Evolutionary conservation across 495 filamentous ascomycete genomes (phyloP).

Genomic region (Daldinia caldariorum): DNA sequence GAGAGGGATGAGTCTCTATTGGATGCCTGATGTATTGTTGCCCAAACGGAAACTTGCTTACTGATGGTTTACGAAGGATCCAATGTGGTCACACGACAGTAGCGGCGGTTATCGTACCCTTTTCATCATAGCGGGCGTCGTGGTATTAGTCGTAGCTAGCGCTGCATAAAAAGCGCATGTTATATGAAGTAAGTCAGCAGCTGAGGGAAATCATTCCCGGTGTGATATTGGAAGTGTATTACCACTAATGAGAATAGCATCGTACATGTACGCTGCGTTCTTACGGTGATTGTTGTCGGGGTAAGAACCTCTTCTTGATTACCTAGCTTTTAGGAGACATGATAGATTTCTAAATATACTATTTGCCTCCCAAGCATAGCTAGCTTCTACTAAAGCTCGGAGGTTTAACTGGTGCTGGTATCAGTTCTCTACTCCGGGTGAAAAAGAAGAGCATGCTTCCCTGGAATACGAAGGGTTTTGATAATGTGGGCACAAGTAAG

Average conservation of each 20-base stretch:
- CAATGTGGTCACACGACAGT: constrained; percentile 38
- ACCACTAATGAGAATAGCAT: constrained; percentile 17
- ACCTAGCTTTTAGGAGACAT: neutral
- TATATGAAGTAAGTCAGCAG: constrained; percentile 22
- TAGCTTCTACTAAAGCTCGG: neutral
- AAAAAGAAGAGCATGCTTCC: neutral
- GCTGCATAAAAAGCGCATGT: constrained; percentile 18
- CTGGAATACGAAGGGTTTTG: too few relatives aligned
- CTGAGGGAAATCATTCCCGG: constrained; percentile 5
- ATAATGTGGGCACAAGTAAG: too few relatives aligned
- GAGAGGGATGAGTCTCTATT: constrained; percentile 55
- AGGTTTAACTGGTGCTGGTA: neutral
- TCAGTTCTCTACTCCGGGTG: neutral
- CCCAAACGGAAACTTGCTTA: constrained; percentile 6
- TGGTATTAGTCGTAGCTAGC: constrained; percentile 23
- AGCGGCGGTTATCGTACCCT: constrained; percentile 37
- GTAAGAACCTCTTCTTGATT: neutral
- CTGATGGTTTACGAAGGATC: constrained; percentile 21
- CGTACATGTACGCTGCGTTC: neutral
- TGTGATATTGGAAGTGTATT: neutral
- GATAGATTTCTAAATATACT: neutral
- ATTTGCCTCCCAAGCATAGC: neutral
- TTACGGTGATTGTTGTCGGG: neutral
- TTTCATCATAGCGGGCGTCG: constrained; percentile 34
- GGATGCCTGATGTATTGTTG: constrained; percentile 35